Base-by-base conservation (phyloP, 352 stramenopile genomes). In the Phytophthora sojae region DNA sequence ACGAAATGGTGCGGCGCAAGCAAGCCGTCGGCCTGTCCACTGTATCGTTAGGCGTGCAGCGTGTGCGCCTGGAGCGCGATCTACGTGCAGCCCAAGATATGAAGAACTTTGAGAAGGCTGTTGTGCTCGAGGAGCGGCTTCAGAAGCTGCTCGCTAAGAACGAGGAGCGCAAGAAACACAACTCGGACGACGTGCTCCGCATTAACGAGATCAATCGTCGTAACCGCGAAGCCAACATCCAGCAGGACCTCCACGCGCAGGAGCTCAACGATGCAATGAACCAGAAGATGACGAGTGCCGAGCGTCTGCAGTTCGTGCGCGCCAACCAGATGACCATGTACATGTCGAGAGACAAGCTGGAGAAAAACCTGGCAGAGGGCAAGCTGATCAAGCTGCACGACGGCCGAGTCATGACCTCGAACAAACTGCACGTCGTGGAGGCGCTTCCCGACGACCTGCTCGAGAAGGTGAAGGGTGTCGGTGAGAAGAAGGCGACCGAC, bases 131-230 rank as follows among this genome's bases (percentile, higher is more conserved):
- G 54, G 87, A 81, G 47, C 71, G 79, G 17, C 65, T 94, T 42
- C 83, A 92, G 26, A 82, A 84, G 53, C 66, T 95, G 35, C 51
- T 86, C n/a, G 76, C 73, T 0, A 79, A 90, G 55, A 93, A 94
- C 56, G 87, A 95, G 54, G 77, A 82, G 50, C 84, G 85, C 4
- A 82, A 91, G 65, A 88, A 81, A 5, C 79, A 88, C 57, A 94
- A 96, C 55, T 91, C 76, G 6, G 89, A 96, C 55, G 89, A 96
- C 11, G 87, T 95, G 19, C 71, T 90, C 29, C 87, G 87, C 26
- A 96, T 96, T 64, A 96, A 94, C 60, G 82, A 91, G 56, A 96
- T 96, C 70, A 96, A 96, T 67, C 73, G 80, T 54, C 83, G 84
- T 42, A 96, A 96, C 61, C 87, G 89, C 49, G 83, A 93, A 44